Percentiles rank a stretch among this genome's conserved stretches.
These are phyloP conservation scores for Dicorynia guianensis DNA, from an alignment of 306 rosid species.

Conservation along the genomic window DNA sequence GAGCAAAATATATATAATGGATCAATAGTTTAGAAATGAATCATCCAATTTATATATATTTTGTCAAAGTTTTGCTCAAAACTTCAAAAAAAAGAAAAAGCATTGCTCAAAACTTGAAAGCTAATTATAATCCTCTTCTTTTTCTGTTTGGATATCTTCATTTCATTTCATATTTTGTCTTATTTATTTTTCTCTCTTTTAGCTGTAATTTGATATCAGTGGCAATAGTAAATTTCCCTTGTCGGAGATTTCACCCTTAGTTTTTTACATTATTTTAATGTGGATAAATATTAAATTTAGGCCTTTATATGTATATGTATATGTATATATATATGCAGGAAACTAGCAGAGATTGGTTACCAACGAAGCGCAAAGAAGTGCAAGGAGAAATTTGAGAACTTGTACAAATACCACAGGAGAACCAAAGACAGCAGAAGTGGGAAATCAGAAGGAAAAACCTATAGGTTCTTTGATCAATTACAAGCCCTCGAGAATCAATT, in stretches of 20 bases:
- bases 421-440: conserved; percentile 84
- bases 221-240: conserved; percentile 8
- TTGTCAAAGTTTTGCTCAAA: not conserved
- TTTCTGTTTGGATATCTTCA: conserved; percentile 5
- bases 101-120: conserved; percentile 8
- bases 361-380: conserved; percentile 88
- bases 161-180: conserved; percentile 15
- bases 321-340: conserved; percentile 50
- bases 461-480: conserved; percentile 78
- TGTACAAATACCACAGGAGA: conserved; percentile 91
- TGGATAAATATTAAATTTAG: not conserved
- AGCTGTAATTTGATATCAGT: conserved; percentile 23
- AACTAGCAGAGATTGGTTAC: conserved; percentile 77
- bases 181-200: conserved; percentile 39
- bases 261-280: not conserved
- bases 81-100: not conserved
- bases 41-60: not conserved
- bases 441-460: conserved; percentile 74
- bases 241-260: conserved; percentile 24
- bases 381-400: conserved; percentile 96
- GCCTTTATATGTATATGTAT: conserved; percentile 1
- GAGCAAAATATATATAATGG: not conserved
- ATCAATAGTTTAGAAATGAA: not conserved
- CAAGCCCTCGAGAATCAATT: conserved; percentile 76
- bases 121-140: conserved; percentile 2